Evolutionary conservation across 768 basidiomycete genomes (phyloP).

Genomic region (Suillus tomentosus): DNA sequence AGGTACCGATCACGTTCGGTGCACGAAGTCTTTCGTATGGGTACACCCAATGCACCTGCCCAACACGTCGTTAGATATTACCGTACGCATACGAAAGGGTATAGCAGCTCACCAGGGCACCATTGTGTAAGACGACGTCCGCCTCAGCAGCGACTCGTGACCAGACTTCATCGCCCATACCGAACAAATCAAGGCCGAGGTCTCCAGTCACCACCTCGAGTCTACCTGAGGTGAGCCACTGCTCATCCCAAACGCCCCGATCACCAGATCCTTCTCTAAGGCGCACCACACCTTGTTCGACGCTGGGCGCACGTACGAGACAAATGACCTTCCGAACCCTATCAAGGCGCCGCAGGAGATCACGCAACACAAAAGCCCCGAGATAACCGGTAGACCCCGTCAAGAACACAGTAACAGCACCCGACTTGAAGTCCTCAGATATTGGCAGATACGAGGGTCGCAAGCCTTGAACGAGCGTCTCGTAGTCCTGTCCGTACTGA

Average conservation of each 20-base stretch:
- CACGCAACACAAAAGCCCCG: slow-evolving; percentile 86
- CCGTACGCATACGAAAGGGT: not conserved
- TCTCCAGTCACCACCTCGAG: slow-evolving; percentile 87
- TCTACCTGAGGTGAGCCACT: slow-evolving; percentile 68
- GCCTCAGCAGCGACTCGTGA: slow-evolving; percentile 63
- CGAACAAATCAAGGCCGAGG: slow-evolving; percentile 73
- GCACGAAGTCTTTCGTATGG: slow-evolving; percentile 92
- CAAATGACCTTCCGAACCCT: slow-evolving; percentile 87
- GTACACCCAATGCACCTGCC: slow-evolving; percentile 97
- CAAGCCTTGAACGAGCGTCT: slow-evolving; percentile 58
- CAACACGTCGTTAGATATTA: slow-evolving; percentile 5
- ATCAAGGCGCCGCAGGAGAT: slow-evolving; percentile 64
- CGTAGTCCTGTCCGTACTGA: slow-evolving; percentile 82
- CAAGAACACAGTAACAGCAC: slow-evolving; percentile 79
- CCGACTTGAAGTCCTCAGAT: slow-evolving; percentile 53
- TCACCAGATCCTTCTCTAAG: slow-evolving; percentile 72
- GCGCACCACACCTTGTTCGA: slow-evolving; percentile 64
- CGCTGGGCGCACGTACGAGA: slow-evolving; percentile 76
- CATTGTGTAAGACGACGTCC: slow-evolving; percentile 91
- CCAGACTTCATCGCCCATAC: slow-evolving; percentile 69
- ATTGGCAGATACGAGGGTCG: slow-evolving; percentile 61
- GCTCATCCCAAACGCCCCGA: slow-evolving; percentile 86
- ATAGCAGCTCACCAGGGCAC: slow-evolving; percentile 80
- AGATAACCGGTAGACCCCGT: slow-evolving; percentile 98
- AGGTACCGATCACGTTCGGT: slow-evolving; percentile 90